Evolutionary conservation across 148 eudicot genomes (phyloP), one percentile per base, ranked within the genome.

Genomic region (Tetragonia tetragonoides): DNA sequence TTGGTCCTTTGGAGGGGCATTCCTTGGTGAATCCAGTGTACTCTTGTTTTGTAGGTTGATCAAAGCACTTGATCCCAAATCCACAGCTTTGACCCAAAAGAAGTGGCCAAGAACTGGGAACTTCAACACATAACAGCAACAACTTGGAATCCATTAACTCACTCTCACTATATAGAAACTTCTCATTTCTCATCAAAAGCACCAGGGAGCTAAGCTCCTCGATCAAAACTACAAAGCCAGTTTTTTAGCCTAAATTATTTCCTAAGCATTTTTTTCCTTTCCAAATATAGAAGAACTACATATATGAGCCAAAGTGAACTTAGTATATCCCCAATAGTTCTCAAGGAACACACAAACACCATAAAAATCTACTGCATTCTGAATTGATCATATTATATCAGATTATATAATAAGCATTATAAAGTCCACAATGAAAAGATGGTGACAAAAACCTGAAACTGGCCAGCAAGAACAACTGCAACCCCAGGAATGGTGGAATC

Each of bases 381-480:
- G 44, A 65, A 74, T 62, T 76, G 53, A 63, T 44, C 56, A 49
- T 75, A 67, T 10, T 53, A 80, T 28, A 28, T 28, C 34, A 28
- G 34, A 28, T 44, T 37, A 77, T 10, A n/a, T n/a, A 10, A 63
- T 15, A 64, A 72, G 18, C 44, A 44, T 15, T 49, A 38, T 20
- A 59, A 6, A 23, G 24, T 2, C 66, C 59, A 23, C 37, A 24
- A 44, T 10, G 75, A 40, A 18, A 21, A 70, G 46, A 81, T 23
- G 75, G 68, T 70, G 77, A 78, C 75, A 81, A 34, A 68, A 72
- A 85, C 98, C 98, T 92, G 97, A 85, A 83, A 80, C 51, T 94
- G 98, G 61, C 83, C 98, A 84, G 98, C 98, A 77, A 94, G 98
- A 85, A 90, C 98, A 79, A 94, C 93, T n/a, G 89, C 88, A 66